Conservation (phyloP, 2,329 filamentous ascomycete species). For the Sporothrix sp. region DNA sequence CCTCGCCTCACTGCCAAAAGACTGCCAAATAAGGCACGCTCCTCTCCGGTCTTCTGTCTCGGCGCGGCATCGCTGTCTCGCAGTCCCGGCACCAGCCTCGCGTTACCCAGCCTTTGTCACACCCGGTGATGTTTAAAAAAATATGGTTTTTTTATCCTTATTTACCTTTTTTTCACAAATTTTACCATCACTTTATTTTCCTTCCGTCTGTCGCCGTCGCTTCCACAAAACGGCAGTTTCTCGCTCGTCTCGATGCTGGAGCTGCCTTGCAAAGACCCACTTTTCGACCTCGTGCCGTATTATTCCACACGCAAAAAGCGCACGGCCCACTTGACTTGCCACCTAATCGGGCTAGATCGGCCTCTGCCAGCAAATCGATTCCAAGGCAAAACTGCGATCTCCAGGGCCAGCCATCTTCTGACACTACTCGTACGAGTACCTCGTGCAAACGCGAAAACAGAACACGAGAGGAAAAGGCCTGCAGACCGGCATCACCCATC, state of each 20-base stretch:
- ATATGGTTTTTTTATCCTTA: no score
- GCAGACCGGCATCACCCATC: no score
- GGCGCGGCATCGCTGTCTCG: no score
- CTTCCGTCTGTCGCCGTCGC: no score
- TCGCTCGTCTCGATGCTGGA: no score
- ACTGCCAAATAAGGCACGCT: no score
- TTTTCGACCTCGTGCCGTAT: background rate
- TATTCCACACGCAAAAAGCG: background rate
- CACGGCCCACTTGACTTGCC: background rate
- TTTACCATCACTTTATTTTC: background rate
- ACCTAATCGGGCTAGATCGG: background rate
- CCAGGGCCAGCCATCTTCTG: background rate
- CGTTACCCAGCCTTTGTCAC: no score
- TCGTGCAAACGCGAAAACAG: background rate
- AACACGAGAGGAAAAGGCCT: background rate
- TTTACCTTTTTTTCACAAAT: background rate
- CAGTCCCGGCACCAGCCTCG: no score
- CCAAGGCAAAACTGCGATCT: slow-evolving; percentile 13
- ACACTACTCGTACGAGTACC: background rate
- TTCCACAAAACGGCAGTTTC: no score
- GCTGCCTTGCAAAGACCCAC: background rate
- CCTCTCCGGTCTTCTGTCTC: no score
- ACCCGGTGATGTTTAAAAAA: no score
- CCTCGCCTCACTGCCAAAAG: no score
- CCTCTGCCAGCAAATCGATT: background rate